These are phyloP conservation scores for Sarocladium strictum DNA, from an alignment of 2,329 filamentous ascomycete genomes.

Conservation along the genomic window DNA sequence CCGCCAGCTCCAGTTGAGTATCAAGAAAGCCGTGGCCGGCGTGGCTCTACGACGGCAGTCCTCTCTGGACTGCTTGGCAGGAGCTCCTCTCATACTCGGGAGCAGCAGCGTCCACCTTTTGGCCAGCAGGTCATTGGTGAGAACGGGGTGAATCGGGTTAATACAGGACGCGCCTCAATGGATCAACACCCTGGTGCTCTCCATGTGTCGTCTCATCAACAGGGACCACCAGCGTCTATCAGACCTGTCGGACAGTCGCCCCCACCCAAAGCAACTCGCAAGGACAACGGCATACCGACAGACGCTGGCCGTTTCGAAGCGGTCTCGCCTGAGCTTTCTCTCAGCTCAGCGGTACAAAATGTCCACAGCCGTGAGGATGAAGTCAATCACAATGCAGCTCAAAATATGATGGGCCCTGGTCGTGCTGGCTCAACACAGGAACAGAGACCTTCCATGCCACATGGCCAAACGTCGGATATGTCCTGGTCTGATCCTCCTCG, in stretches of 20 bases:
- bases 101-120: background rate
- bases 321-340: slow-evolving; percentile 1
- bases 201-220: background rate
- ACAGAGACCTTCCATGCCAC: background rate
- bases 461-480: background rate
- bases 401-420: background rate
- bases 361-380: background rate
- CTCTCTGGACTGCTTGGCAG: slow-evolving; percentile 23
- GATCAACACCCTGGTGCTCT: background rate
- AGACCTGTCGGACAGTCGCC: background rate
- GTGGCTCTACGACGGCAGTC: slow-evolving; percentile 24
- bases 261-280: background rate
- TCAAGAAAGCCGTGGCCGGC: slow-evolving; percentile 17
- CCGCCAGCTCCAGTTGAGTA: slow-evolving; percentile 12
- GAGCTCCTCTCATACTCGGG: slow-evolving; percentile 4
- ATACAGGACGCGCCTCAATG: background rate
- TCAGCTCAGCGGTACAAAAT: background rate
- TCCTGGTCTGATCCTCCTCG: background rate
- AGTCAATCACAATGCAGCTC: background rate
- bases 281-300: background rate
- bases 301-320: slow-evolving; percentile 1
- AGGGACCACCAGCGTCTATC: background rate
- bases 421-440: background rate
- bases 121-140: background rate
- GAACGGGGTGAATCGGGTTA: background rate